These are phyloP conservation scores for Daedaleopsis sinensis DNA, from an alignment of 768 basidiomycete genomes.

Conservation along the genomic window DNA sequence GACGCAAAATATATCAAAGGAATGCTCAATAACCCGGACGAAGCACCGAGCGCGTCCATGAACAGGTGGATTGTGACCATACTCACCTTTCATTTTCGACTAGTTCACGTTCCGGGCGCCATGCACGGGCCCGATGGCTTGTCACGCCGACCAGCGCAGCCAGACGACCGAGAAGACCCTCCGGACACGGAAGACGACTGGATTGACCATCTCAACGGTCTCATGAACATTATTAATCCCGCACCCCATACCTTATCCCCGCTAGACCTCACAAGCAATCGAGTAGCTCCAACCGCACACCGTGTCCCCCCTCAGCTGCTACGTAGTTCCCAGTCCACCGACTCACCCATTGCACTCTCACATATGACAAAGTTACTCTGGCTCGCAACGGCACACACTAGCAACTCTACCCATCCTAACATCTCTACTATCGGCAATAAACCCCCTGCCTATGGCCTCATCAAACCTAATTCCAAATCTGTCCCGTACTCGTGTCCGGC, in stretches of 20 bases:
- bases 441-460: too few relatives aligned
- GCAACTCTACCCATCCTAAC: too few relatives aligned
- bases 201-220: constrained; percentile 20
- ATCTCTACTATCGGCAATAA: too few relatives aligned
- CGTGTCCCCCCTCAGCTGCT: too few relatives aligned
- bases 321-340: too few relatives aligned
- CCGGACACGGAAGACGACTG: constrained; percentile 17
- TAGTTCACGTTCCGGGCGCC: constrained; percentile 39
- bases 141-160: constrained; percentile 23
- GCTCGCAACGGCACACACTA: too few relatives aligned
- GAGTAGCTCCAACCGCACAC: too few relatives aligned
- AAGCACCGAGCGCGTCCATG: constrained; percentile 40
- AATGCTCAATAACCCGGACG: constrained; percentile 43
- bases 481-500: too few relatives aligned
- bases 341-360: too few relatives aligned
- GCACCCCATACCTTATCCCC: neutral
- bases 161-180: neutral
- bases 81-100: constrained; percentile 38
- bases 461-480: too few relatives aligned
- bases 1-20: constrained; percentile 43
- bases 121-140: constrained; percentile 36
- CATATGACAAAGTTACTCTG: too few relatives aligned
- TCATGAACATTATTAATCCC: constrained; percentile 8
- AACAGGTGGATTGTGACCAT: constrained; percentile 48
- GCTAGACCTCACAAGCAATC: too few relatives aligned